These are phyloP conservation scores for Rosellinia necatrix DNA, from an alignment of 2,329 filamentous ascomycete genomes.

Conservation along the genomic window DNA sequence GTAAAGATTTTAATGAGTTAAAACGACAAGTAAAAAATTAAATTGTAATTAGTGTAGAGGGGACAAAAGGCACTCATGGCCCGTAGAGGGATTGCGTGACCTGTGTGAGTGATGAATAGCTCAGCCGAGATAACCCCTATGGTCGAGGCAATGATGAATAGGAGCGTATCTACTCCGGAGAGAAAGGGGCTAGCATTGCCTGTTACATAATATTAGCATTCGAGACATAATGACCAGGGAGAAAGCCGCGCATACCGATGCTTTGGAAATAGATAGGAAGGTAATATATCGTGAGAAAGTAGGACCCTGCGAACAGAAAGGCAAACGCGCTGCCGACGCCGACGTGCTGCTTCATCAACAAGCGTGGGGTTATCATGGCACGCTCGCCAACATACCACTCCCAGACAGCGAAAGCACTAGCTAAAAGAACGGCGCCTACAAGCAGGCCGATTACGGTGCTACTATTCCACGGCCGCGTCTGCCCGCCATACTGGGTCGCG, in stretches of 20 bases:
- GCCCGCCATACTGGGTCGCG: constrained; percentile 43
- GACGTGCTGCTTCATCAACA: constrained; percentile 8
- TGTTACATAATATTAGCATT: too few relatives aligned
- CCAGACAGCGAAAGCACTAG: constrained; percentile 31
- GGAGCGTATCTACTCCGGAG: not conserved
- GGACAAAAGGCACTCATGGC: not conserved
- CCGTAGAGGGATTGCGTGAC: not conserved
- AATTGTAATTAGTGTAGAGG: too few relatives aligned
- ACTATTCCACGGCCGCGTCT: not conserved
- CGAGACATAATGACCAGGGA: too few relatives aligned
- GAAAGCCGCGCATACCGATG: too few relatives aligned
- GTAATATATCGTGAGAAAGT: constrained; percentile 41
- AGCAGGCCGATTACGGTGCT: constrained; percentile 44
- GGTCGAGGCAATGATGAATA: not conserved
- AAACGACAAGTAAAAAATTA: too few relatives aligned
- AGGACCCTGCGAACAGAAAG: constrained; percentile 6
- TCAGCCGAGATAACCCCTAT: not conserved
- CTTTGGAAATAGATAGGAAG: constrained; percentile 36
- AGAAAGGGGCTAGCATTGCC: too few relatives aligned
- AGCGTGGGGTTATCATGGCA: constrained; percentile 23
- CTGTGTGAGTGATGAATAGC: not conserved
- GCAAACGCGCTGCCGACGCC: not conserved
- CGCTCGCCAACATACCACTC: constrained; percentile 22
- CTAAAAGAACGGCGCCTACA: constrained; percentile 36
- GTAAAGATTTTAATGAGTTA: too few relatives aligned